Base-by-base conservation (phyloP, 306 rosid species). In the Pterocarpus macrocarpus region DNA sequence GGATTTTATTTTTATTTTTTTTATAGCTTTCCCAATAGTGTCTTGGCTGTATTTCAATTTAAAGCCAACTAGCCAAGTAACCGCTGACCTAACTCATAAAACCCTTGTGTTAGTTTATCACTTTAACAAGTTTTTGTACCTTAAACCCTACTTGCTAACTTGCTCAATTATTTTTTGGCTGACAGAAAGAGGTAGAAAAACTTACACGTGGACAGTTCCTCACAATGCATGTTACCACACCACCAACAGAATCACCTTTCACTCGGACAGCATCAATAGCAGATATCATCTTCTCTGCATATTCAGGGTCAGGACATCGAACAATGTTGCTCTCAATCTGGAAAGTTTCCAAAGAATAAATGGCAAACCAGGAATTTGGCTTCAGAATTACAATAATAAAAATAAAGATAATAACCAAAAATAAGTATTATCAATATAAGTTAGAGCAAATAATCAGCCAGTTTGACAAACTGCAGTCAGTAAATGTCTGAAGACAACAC, bases 271-370 rank as follows among this genome's bases (percentile, higher is more conserved):
- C 86, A 85, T 96, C 99, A 79, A 96, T 87, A 71, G 97, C 98
- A 68, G 89, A 79, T 75, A 93, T 96, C 99, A 96, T 96, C 93
- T 92, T 93, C 80, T 96, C 94, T 43, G 99, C 99, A 74, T 89
- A 93, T 85, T 92, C 94, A 49, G 98, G 88, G 88, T 93, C 87
- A 58, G 99, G 99, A 87, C 99, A 96, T 77, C 99, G 88, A 64
- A 90, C 98, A 53, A 96, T 96, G 73, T 93, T 96, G 85, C 93
- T 92, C 88, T 96, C 98, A 10, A 96, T 88, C 99, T 93, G 92
- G 85, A 28, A 43, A 79, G 50, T 30, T 62, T 45, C 47, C 72
- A 56, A 71, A 76, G 58, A 75, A 5, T 0, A 75, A 61, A 50
- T 67, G 28, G 64, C 64, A 65, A 83, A 72, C 17, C 47, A 55